Conservation (phyloP, 805 yeast species). For the Cyberlindnera xylosilytica region DNA sequence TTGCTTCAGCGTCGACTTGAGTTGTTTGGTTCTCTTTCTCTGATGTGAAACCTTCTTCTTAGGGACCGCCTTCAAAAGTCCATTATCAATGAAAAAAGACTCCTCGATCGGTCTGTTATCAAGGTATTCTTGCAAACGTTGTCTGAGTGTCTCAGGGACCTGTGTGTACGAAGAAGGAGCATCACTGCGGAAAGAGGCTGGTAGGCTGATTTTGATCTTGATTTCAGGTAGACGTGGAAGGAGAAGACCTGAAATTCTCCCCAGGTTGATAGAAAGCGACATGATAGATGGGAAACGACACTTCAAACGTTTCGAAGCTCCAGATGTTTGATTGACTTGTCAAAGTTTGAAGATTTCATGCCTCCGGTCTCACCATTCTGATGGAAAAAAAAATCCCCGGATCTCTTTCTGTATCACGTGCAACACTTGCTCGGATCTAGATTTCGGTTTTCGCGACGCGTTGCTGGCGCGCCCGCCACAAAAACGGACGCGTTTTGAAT, state of each 20-base stretch:
- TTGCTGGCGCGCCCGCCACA: conserved; percentile 5
- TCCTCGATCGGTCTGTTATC: conserved; percentile 26
- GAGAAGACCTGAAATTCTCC: conserved; percentile 17
- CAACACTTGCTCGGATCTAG: neutral
- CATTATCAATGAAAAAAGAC: conserved; percentile 53
- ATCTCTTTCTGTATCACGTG: neutral
- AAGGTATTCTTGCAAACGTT: conserved; percentile 30
- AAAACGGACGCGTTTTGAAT: conserved; percentile 19
- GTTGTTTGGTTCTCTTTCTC: conserved; percentile 78
- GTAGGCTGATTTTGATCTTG: conserved; percentile 24
- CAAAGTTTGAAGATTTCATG: neutral
- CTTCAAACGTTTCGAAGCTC: neutral
- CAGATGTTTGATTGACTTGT: neutral
- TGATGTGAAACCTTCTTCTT: conserved; percentile 89
- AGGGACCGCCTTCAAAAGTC: conserved; percentile 86
- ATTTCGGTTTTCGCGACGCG: no score
- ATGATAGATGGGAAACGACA: no score
- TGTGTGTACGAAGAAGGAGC: conserved; percentile 8
- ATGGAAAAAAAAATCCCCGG: conserved; percentile 1
- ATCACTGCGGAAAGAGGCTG: conserved; percentile 17
- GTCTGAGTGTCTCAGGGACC: conserved; percentile 13
- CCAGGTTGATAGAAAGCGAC: conserved; percentile 23
- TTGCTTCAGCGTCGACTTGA: conserved; percentile 82
- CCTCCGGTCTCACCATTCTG: no score
- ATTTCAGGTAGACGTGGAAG: conserved; percentile 27